These are phyloP conservation scores for Plenodomus biglobosus DNA, from an alignment of 2,329 filamentous ascomycete species.

Conservation along the genomic window DNA sequence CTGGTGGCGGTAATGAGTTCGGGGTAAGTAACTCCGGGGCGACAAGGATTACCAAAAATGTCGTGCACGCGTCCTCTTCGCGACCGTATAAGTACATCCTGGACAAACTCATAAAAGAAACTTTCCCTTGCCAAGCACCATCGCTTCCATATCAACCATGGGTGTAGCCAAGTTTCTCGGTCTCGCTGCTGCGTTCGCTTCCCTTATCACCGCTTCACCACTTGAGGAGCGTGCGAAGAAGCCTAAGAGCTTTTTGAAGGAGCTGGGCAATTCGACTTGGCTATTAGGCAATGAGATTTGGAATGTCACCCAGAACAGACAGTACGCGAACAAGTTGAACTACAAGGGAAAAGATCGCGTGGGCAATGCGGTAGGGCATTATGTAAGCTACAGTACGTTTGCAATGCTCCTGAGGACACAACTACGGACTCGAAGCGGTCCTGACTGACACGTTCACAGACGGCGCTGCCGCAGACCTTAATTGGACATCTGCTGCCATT, in stretches of 20 bases:
- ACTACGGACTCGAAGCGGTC: background rate
- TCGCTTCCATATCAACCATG: slow-evolving; percentile 8
- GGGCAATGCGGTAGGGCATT: slow-evolving; percentile 47
- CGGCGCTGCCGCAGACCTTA: slow-evolving; percentile 51
- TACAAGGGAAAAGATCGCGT: slow-evolving; percentile 49
- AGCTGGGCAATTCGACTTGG: slow-evolving; percentile 40
- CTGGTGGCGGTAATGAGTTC: slow-evolving; percentile 14
- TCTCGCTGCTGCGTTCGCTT: slow-evolving; percentile 9
- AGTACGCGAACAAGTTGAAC: slow-evolving; percentile 46
- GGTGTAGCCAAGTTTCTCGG: slow-evolving; percentile 17
- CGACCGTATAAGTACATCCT: background rate
- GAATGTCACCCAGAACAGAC: slow-evolving; percentile 46
- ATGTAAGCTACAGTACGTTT: slow-evolving; percentile 49
- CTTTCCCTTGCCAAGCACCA: background rate
- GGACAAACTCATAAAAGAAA: background rate
- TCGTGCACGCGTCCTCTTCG: background rate
- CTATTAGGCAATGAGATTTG: slow-evolving; percentile 47
- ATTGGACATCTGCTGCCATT: slow-evolving; percentile 52
- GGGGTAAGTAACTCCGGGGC: slow-evolving; percentile 20
- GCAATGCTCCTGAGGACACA: background rate
- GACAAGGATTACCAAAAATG: background rate
- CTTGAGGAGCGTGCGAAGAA: slow-evolving; percentile 23
- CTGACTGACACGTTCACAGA: slow-evolving; percentile 37
- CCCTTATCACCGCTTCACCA: slow-evolving; percentile 20
- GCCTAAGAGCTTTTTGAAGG: slow-evolving; percentile 38